Evolutionary conservation across 129 eudicot species (phyloP).

Genomic region (Escallonia rubra): DNA sequence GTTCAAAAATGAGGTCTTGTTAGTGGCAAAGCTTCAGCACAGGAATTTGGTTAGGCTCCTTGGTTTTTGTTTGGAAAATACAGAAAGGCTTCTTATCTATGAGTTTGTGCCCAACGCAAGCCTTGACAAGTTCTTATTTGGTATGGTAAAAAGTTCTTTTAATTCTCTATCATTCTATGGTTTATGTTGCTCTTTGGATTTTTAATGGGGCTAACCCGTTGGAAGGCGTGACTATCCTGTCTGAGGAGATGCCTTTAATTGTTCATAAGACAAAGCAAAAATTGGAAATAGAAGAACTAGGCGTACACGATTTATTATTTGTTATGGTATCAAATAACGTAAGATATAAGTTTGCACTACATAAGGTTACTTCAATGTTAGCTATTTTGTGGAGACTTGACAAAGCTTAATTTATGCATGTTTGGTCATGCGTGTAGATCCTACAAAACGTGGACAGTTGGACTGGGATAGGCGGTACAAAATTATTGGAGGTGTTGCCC

Average conservation of each 20-base stretch:
- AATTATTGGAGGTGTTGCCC: background rate
- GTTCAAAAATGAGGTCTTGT: conserved; percentile 32
- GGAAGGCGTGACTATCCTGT: no score
- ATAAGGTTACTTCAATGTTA: no score
- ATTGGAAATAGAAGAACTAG: no score
- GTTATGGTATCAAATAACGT: no score
- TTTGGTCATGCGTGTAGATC: background rate
- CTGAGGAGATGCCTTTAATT: no score
- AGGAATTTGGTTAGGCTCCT: conserved; percentile 31
- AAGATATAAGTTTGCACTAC: no score
- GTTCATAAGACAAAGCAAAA: no score
- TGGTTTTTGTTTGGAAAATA: conserved; percentile 26
- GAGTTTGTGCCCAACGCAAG: conserved; percentile 36
- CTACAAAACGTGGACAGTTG: background rate
- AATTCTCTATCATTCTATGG: no score
- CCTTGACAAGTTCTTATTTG: conserved; percentile 29
- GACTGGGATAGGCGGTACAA: background rate
- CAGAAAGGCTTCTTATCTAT: conserved; percentile 33
- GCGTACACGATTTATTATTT: no score
- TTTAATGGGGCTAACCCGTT: no score
- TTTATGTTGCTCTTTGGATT: no score
- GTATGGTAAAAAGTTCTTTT: conserved; percentile 6
- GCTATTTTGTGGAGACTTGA: background rate
- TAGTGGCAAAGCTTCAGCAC: conserved; percentile 27
- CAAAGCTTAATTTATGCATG: background rate